Evolutionary conservation across 2,329 filamentous ascomycete genomes (phyloP).

Genomic region (Sporothrix protearum): DNA sequence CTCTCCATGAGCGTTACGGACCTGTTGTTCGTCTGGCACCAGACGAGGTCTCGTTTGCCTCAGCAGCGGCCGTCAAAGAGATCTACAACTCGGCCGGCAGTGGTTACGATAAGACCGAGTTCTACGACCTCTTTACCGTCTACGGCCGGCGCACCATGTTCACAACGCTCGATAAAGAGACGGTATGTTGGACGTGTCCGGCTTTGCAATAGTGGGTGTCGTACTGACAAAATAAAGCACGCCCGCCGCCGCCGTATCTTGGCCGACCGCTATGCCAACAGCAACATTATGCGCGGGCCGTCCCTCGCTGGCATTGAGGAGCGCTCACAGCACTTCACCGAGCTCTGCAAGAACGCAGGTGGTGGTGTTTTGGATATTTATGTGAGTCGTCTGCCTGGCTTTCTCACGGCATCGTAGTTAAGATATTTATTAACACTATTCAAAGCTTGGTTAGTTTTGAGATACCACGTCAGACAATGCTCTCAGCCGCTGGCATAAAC

Average conservation of each 20-base stretch:
- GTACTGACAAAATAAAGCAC: conserved; percentile 45
- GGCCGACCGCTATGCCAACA: conserved; percentile 66
- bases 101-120: conserved; percentile 63
- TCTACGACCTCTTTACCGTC: conserved; percentile 59
- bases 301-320: conserved; percentile 57
- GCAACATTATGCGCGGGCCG: conserved; percentile 56
- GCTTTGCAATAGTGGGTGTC: neutral
- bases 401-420: neutral
- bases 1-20: conserved; percentile 53
- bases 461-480: neutral
- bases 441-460: conserved; percentile 12
- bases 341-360: conserved; percentile 47
- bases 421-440: neutral
- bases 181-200: conserved; percentile 39
- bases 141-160: conserved; percentile 61
- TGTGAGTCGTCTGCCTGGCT: conserved; percentile 40
- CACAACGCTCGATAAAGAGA: conserved; percentile 52
- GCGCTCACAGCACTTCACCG: conserved; percentile 53
- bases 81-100: conserved; percentile 61
- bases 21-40: conserved; percentile 56
- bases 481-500: neutral
- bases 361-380: conserved; percentile 57
- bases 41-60: conserved; percentile 58
- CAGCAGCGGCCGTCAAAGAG: conserved; percentile 54
- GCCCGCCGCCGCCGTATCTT: conserved; percentile 60